Conservation (phyloP, 345 rosid genomes). For the Cardamine resedifolia region DNA sequence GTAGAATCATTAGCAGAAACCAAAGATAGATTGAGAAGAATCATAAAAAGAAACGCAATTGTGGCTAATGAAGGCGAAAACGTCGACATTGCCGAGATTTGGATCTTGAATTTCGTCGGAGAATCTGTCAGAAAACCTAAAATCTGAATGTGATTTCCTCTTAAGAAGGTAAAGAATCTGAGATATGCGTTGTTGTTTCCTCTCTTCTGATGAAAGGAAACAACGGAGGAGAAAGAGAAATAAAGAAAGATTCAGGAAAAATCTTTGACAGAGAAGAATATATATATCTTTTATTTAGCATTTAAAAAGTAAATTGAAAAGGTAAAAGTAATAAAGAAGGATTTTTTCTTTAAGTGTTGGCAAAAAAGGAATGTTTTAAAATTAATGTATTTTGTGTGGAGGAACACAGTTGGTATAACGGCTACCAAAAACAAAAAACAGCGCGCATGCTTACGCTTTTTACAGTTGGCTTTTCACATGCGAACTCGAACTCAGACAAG, state of each 20-base stretch:
- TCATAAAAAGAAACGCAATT: conserved; percentile 1
- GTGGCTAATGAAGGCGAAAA: conserved; percentile 22
- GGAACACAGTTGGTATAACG: conserved; percentile 21
- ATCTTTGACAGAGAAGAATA: neutral
- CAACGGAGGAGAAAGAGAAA: neutral
- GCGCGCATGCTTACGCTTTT: conserved; percentile 30
- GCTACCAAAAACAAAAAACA: conserved; percentile 26
- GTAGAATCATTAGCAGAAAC: conserved; percentile 3
- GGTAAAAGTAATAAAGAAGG: too few relatives aligned
- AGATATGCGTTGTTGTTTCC: conserved; percentile 27
- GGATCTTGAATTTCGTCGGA: neutral
- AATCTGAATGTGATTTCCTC: neutral
- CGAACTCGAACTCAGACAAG: neutral
- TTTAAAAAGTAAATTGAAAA: neutral
- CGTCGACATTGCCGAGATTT: conserved; percentile 36
- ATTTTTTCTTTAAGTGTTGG: too few relatives aligned
- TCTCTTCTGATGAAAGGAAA: conserved; percentile 29
- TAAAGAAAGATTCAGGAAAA: conserved; percentile 21
- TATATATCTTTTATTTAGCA: neutral
- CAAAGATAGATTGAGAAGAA: neutral
- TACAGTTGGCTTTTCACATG: conserved; percentile 26
- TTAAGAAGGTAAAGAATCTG: conserved; percentile 23
- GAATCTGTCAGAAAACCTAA: conserved; percentile 16
- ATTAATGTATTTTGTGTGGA: neutral
- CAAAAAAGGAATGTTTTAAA: neutral